phyloP scores from a whole-genome alignment of 108 stramenopile species.

The Chaetoceros muelleri region DNA sequence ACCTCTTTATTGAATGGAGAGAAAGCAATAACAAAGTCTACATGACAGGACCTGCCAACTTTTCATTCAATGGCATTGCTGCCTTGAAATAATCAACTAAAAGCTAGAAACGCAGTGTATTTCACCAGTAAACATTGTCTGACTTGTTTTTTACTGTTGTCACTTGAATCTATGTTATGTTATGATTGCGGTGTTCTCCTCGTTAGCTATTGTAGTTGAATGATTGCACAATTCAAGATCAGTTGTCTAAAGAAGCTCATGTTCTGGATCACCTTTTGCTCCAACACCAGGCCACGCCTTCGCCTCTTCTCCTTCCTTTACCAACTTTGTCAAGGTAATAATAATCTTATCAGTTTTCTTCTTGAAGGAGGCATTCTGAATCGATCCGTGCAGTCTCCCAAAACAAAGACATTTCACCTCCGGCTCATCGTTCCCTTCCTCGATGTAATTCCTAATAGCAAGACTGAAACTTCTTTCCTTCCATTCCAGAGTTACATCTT shows the following conservation, averaged over 20 bases:
- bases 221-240: background rate
- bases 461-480: slow-evolving; percentile 44
- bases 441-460: slow-evolving; percentile 36
- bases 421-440: slow-evolving; percentile 9
- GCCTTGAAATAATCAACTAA: slow-evolving; percentile 22
- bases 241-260: background rate
- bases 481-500: slow-evolving; percentile 45
- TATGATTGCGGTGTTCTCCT: too few relatives aligned
- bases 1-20: slow-evolving; percentile 87
- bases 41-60: slow-evolving; percentile 82
- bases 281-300: slow-evolving; percentile 9
- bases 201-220: too few relatives aligned
- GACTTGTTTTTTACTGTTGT: background rate
- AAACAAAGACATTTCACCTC: slow-evolving; percentile 40
- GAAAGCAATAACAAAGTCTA: slow-evolving; percentile 84
- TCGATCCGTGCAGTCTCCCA: slow-evolving; percentile 46
- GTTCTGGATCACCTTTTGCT: background rate
- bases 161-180: background rate
- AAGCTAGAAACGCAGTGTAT: background rate
- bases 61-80: slow-evolving; percentile 46
- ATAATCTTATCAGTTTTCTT: slow-evolving; percentile 53
- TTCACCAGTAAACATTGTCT: background rate
- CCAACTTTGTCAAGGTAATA: slow-evolving; percentile 54
- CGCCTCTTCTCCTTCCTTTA: too few relatives aligned
- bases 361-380: slow-evolving; percentile 43